Base-by-base conservation (phyloP, 106 monocot genomes). In the Dendrobium chrysotoxum region DNA sequence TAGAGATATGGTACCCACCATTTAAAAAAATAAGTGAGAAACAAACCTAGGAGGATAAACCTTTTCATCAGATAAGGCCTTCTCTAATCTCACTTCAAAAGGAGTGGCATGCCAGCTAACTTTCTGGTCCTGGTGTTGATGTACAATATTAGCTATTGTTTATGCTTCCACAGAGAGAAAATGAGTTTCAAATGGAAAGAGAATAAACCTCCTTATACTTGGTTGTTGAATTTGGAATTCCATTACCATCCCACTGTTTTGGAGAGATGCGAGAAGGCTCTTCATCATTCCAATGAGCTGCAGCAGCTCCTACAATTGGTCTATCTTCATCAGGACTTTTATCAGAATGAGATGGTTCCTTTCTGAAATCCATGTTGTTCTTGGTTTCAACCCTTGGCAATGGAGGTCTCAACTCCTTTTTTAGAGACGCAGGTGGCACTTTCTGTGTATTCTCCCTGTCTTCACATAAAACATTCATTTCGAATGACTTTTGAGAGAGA, bases 191-290 rank as follows among this genome's bases (percentile, higher is more conserved):
- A 57, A 25, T 35, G 40, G 6, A 40, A 79, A 40, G 41, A 10
- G 0, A 67, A 21, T n/a, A 1, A 66, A 95, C 98, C 88, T 99
- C 98, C 79, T 91, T 99, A 76, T 99, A 99, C 73, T 99, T 99
- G 50, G 83, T 91, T 50, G 98, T 99, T 23, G 94, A 91, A 82
- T 99, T 99, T 78, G 98, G 98, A 82, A 99, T 95, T 31, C 98
- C 98, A 86, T 95, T 99, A 76, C 97, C 92, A 86, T 92, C 94
- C 89, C 90, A 94, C 76, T 78, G 54, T 71, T 88, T 93, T 3
- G 89, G 82, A 55, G 90, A 83, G 55, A 88, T 28, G 76, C 28
- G 73, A 42, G 88, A 83, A 40, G 87, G 76, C 21, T 92, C 90
- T 13, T 85, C 83, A 8, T 85, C 90, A 46, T 79, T 92, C 94